phyloP scores from a whole-genome alignment of 345 rosid species.

The Geranium rotundifolium region DNA sequence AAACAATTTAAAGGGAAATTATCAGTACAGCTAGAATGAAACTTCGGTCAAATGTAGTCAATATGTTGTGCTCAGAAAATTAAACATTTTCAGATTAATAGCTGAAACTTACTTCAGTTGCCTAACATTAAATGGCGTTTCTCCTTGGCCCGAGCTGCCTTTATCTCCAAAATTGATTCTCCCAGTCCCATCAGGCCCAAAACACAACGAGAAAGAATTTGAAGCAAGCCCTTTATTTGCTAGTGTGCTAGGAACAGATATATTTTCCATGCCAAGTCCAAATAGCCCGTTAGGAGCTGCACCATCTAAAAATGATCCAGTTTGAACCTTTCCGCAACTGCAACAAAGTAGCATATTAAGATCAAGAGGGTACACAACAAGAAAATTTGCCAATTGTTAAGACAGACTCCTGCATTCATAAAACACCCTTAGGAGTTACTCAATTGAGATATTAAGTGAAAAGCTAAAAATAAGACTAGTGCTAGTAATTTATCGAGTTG shows the following conservation, averaged over 20 bases:
- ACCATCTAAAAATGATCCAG: conserved; percentile 72
- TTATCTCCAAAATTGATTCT: conserved; percentile 89
- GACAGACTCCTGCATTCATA: no score
- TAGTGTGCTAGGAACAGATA: conserved; percentile 82
- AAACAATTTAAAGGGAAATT: not conserved
- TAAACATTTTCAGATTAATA: not conserved
- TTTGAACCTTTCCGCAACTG: conserved; percentile 83
- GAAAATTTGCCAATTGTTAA: not conserved
- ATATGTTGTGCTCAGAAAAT: not conserved
- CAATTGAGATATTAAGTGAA: no score
- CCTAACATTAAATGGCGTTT: conserved; percentile 68
- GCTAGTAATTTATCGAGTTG: not conserved
- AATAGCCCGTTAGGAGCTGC: conserved; percentile 96
- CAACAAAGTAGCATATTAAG: conserved; percentile 13
- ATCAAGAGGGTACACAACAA: conserved; percentile 1
- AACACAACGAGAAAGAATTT: conserved; percentile 96
- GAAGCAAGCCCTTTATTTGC: conserved; percentile 51
- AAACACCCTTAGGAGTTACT: no score
- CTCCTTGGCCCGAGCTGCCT: conserved; percentile 69
- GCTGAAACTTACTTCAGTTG: conserved; percentile 39
- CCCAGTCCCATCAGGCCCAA: conserved; percentile 53
- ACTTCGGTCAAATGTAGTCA: not conserved
- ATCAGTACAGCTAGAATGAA: conserved; percentile 1
- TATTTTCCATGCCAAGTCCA: conserved; percentile 75
- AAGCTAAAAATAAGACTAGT: not conserved